Percentiles rank a stretch among this genome's conserved stretches.
These are phyloP conservation scores for Clitopilus passeckerianus DNA, from an alignment of 768 basidiomycete species.

Conservation along the genomic window DNA sequence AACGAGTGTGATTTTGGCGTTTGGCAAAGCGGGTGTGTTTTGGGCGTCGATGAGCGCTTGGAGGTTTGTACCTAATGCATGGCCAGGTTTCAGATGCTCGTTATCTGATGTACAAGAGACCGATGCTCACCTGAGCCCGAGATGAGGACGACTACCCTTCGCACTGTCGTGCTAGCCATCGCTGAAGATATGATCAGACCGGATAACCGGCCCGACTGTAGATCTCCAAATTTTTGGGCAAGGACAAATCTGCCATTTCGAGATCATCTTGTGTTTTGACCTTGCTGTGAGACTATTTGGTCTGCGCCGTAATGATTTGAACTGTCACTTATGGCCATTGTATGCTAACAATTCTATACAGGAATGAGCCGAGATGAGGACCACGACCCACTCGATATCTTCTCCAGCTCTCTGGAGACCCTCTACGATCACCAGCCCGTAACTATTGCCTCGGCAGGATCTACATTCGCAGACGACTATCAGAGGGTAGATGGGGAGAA, in stretches of 20 bases:
- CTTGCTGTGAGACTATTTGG: no score
- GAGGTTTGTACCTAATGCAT: slow-evolving; percentile 77
- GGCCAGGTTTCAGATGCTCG: slow-evolving; percentile 3
- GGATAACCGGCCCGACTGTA: background rate
- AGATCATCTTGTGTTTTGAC: background rate
- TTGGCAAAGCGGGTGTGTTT: slow-evolving; percentile 66
- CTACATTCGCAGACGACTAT: slow-evolving; percentile 40
- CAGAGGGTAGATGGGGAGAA: slow-evolving; percentile 13
- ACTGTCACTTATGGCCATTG: no score
- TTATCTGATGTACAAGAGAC: background rate
- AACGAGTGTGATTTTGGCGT: slow-evolving; percentile 71
- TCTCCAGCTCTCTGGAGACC: slow-evolving; percentile 56
- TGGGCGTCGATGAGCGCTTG: slow-evolving; percentile 93
- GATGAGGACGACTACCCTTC: slow-evolving; percentile 41
- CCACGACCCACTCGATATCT: slow-evolving; percentile 57
- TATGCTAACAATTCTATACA: no score
- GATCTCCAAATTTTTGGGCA: background rate
- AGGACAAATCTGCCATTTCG: background rate
- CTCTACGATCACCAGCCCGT: slow-evolving; percentile 63
- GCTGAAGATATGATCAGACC: background rate
- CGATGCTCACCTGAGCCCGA: slow-evolving; percentile 45
- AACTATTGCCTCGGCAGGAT: slow-evolving; percentile 51
- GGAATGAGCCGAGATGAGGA: slow-evolving; percentile 8
- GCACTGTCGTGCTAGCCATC: slow-evolving; percentile 11
- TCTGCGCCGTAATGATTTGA: no score